These are phyloP conservation scores for Candida rishiriensis DNA, from an alignment of 805 yeast genomes.

Conservation along the genomic window DNA sequence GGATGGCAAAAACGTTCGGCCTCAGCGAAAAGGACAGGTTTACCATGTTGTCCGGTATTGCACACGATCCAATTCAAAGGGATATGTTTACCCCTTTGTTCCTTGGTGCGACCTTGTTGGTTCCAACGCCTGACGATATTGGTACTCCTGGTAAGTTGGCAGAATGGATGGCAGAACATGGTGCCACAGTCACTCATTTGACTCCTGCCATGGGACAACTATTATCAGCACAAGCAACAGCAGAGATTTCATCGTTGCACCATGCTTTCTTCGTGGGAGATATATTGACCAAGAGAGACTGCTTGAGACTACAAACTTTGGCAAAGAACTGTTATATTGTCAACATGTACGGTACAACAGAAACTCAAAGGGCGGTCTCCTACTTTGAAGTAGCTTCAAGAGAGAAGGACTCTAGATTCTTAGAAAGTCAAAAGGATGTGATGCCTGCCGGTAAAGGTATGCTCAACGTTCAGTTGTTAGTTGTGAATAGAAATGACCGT, in stretches of 20 bases:
- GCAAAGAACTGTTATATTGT: conserved; percentile 88
- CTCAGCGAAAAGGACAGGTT: conserved; percentile 77
- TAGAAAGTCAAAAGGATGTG: conserved; percentile 83
- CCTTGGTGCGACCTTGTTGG: conserved; percentile 86
- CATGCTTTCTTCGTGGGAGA: conserved; percentile 99
- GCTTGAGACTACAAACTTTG: conserved; percentile 84
- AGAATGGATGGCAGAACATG: conserved; percentile 90
- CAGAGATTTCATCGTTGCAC: conserved; percentile 78
- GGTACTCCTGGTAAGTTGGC: conserved; percentile 98
- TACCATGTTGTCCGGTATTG: conserved; percentile 98
- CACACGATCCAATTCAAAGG: conserved; percentile 99
- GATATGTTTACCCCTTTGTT: conserved; percentile 98
- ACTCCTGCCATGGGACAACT: conserved; percentile 99
- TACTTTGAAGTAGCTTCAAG: conserved; percentile 83
- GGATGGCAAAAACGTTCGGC: conserved; percentile 91
- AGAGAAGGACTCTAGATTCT: conserved; percentile 60
- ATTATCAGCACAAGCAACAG: conserved; percentile 89
- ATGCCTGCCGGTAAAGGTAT: conserved; percentile 99
- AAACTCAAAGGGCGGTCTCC: conserved; percentile 97
- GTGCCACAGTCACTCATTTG: conserved; percentile 93
- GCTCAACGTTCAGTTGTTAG: conserved; percentile 89
- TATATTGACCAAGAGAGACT: conserved; percentile 94
- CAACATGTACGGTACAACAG: conserved; percentile 99
- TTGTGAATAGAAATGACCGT: conserved; percentile 86
- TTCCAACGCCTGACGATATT: conserved; percentile 95